Evolutionary conservation across 2,329 filamentous ascomycete genomes (phyloP), one percentile per base, ranked within the genome.

Genomic region (Beauveria australis): DNA sequence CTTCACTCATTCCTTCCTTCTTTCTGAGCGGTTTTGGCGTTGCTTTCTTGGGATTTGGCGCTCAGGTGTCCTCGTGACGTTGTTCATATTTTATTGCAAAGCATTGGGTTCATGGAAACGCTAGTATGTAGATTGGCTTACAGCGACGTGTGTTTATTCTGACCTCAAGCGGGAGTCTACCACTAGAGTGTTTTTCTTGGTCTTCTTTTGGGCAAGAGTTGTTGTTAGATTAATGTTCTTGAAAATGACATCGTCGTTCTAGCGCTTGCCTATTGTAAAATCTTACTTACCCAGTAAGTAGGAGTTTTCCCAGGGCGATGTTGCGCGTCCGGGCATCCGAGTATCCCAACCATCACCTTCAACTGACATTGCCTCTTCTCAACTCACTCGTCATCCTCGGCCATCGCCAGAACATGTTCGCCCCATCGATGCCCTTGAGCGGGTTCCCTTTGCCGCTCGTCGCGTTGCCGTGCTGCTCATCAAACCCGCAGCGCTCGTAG

Each of bases 401-500:
- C 53, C 59, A 61, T n/a, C 19, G 44, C 59, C 59, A 61, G 33
- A 33, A 52, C 33, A 61, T 61, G 37, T 61, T 61, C 5, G 44
- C 44, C 9, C 59, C 59, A 5, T 61, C 52, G 8, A 61, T 52
- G 40, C 53, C 59, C 6, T 40, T 26, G 24, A 61, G 28, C 12
- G 59, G 59, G 19, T 60, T 60, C 18, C 57, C 57, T 8, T 60
- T 28, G 3, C 59, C 59, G 14, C 51, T n/a, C 16, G 51, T 41
- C 7, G 59, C 59, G 24, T 52, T 61, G 24, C 59, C 59, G 22
- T 51, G 28, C 46, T 61, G 59, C 44, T 61, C 59, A 6, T 49
- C 33, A 22, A 61, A 61, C 18, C 59, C 59, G 26, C 59, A 61
- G 30, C 37, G 46, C 9, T 2, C 18, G 5, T 77, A 79, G 59